Percentiles rank a stretch among this genome's conserved stretches.
Conservation (phyloP, 139 green algal species). For the Coccomyxa sp. region DNA sequence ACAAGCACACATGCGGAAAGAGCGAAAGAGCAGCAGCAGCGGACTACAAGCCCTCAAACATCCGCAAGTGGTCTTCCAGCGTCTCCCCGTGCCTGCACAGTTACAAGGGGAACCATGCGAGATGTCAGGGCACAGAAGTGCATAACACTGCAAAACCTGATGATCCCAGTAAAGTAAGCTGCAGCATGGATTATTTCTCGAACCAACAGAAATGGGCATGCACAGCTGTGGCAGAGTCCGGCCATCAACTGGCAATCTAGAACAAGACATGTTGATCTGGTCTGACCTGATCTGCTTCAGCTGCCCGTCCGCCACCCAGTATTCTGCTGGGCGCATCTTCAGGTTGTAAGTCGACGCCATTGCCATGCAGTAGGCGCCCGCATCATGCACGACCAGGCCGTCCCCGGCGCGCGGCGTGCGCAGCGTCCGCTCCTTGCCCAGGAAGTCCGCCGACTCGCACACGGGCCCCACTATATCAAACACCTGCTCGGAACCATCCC, state of each 20-base stretch:
- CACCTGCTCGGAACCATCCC: slow-evolving; percentile 25
- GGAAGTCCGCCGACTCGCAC: slow-evolving; percentile 95
- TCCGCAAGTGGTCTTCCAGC: slow-evolving; percentile 79
- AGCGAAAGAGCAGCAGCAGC: no score
- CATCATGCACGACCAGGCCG: slow-evolving; percentile 89
- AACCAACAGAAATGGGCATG: no score
- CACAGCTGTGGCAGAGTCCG: no score
- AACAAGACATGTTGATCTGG: no score
- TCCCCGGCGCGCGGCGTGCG: slow-evolving; percentile 44
- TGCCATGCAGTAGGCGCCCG: slow-evolving; percentile 92
- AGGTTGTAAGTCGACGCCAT: slow-evolving; percentile 99
- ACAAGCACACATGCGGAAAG: no score
- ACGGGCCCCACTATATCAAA: slow-evolving; percentile 95
- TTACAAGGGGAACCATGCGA: no score
- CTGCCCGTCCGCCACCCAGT: slow-evolving; percentile 67
- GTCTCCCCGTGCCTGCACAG: slow-evolving; percentile 51
- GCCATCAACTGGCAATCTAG: no score
- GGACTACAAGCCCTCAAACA: slow-evolving; percentile 62
- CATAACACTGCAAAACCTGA: no score
- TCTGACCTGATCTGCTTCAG: slow-evolving; percentile 70
- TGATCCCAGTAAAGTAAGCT: no score
- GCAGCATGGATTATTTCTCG: no score
- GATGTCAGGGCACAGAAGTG: no score
- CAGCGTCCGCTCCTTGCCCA: slow-evolving; percentile 81
- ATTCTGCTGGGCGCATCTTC: slow-evolving; percentile 91